These are phyloP conservation scores for Fabrea salina DNA, from an alignment of 169 alveolate species.

Conservation along the genomic window DNA sequence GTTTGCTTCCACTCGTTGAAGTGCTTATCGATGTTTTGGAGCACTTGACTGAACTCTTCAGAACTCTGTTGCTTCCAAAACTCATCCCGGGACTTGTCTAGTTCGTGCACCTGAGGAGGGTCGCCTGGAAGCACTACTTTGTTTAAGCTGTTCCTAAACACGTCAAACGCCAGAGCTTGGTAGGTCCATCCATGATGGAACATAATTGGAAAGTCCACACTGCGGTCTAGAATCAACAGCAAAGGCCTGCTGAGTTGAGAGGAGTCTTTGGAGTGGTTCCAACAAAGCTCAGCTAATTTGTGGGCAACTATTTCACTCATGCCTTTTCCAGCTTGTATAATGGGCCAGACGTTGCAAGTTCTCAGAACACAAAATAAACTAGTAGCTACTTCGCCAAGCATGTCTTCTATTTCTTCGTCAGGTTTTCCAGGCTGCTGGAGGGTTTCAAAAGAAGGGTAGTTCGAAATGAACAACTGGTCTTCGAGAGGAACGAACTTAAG, in stretches of 20 bases:
- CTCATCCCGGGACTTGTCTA: background rate
- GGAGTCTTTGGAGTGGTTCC: slow-evolving; percentile 48
- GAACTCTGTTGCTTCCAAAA: background rate
- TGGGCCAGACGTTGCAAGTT: slow-evolving; percentile 20
- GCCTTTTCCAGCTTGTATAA: slow-evolving; percentile 17
- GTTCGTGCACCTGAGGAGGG: background rate
- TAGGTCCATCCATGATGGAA: slow-evolving; percentile 88
- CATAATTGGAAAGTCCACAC: slow-evolving; percentile 80
- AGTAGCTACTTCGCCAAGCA: slow-evolving; percentile 38
- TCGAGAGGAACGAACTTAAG: slow-evolving; percentile 78
- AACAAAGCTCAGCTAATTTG: slow-evolving; percentile 13
- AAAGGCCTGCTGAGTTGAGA: slow-evolving; percentile 75
- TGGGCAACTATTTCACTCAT: slow-evolving; percentile 15
- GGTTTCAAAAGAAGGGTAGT: slow-evolving; percentile 28
- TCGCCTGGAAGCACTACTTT: background rate
- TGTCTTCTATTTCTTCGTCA: slow-evolving; percentile 65
- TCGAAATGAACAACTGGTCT: slow-evolving; percentile 74
- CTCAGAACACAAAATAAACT: slow-evolving; percentile 17
- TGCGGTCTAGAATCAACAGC: slow-evolving; percentile 73
- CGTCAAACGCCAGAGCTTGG: slow-evolving; percentile 80
- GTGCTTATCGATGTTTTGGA: background rate
- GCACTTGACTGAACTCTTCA: background rate
- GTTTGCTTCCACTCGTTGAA: slow-evolving; percentile 5
- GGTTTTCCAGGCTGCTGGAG: slow-evolving; percentile 58
- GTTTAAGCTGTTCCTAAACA: slow-evolving; percentile 16